Base-by-base conservation (phyloP, 2,329 filamentous ascomycete species). In the Rhynchosporium agropyri region DNA sequence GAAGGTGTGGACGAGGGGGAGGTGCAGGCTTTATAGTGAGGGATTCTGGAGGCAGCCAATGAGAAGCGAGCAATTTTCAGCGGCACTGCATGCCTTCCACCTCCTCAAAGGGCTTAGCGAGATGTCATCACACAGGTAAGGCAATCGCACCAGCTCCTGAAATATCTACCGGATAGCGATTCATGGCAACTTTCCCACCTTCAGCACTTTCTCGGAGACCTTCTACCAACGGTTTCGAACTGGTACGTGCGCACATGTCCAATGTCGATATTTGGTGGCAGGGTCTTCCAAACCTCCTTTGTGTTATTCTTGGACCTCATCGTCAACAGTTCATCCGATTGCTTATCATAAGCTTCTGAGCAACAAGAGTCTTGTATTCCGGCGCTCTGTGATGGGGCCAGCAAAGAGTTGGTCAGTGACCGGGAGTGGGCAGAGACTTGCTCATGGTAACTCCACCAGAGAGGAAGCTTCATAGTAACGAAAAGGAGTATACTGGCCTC, bases 1-100 rank as follows among this genome's bases (percentile, higher is more conserved):
- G 67, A 62, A 71, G 66, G 68, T 62, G 61, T 63, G 66, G 63
- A 60, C 60, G 66, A 68, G 70, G 70, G 70, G 67, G 36, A 51
- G 63, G 59, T 58, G 61, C 56, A 65, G 67, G 64, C 70, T 73
- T 72, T 73, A 71, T 69, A 63, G 68, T 64, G 46, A 61, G 59
- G 33, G 49, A 42, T 61, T 57, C 58, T 61, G 51, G 46, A 26
- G 29, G 45, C 51, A 57, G 54, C 69, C 68, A 69, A 70, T 64
- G 58, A 66, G 40, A 58, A 50, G 50, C 57, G 26, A 56, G 54
- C 48, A 63, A 57, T n/a, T 53, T 56, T 46, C 42, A 60, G 60
- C 58, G 29, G 61, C 57, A 53, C 64, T 62, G 64, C 63, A 67
- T 31, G 33, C 45, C 42, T 58, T 53, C 58, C 62, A 36, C 50